Evolutionary conservation across 805 yeast genomes (phyloP), one percentile per base, ranked within the genome.

Genomic region (Candida berthetii): DNA sequence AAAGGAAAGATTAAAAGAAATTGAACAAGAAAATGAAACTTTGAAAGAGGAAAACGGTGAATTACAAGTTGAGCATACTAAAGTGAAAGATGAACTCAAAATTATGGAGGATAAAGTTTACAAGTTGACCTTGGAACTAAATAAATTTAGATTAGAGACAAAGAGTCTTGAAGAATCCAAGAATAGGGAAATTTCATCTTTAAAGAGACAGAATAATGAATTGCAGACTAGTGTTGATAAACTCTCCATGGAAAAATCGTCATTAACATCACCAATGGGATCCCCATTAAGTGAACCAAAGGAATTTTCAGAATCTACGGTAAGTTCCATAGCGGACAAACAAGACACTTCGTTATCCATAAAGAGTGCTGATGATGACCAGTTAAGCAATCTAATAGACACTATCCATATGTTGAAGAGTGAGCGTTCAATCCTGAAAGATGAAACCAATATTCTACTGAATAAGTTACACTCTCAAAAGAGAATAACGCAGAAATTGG

Each of bases 361-460:
- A 9, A 22, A 22, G 9, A 7, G 8, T 22, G n/a, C 32, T 18
- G 8, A 42, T 15, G 43, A 46, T 8, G 56, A 55, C 3, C 35
- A 52, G 3, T 41, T 55, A 1, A 39, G 37, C 15, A 56, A 52
- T 18, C 37, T 55, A 13, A 14, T 55, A 10, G n/a, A 31, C 8
- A 50, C 58, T 4, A 18, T 33, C 7, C 35, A 33, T 9, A 13
- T 17, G 25, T 15, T 33, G 24, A 33, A 33, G 15, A 33, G 7
- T 13, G 22, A 33, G 18, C 13, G 22, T 6, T 16, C 20, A 11
- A 33, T 33, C 13, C 13, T 33, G n/a, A 17, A 33, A 19, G 35
- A 17, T 18, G 22, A 18, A 17, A 33, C 20, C 27, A 37, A 39
- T 7, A 35, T 31, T 6, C 17, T 54, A 18, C n/a, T 9, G 31